Evolutionary conservation across 176 grass and related monocot genomes (phyloP), one percentile per base, ranked within the genome.

Genomic region (Eleusine coracana): DNA sequence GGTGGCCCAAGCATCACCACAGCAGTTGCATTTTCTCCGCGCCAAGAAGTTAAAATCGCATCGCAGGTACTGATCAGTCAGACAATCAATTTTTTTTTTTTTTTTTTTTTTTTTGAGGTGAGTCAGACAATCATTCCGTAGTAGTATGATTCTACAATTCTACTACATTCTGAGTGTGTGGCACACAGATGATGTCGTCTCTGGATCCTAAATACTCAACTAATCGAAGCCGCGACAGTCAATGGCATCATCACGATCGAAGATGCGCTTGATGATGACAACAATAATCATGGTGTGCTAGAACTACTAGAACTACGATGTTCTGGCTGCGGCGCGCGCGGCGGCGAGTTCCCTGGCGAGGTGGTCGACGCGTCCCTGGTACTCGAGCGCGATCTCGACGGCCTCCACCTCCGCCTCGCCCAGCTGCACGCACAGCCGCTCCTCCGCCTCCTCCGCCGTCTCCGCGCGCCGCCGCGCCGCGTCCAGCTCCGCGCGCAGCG

Each of bases 351-450:
- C 85, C 36, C 48, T 58, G 71, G 89, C 76, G 84, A 97, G 94
- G 11, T 36, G 65, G 13, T 86, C 45, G 70, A 97, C 78, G 10
- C 23, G 87, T 28, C 15, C 70, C 11, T 44, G 74, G 80, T 89
- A 93, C 1, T 16, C 84, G 0, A 79, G 81, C 5, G 82, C 91
- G 10, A 90, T 66, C 75, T 68, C 75, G 5, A 92, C 78, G 28
- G 95, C 84, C 71, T 97, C 89, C 0, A 90, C 92, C 85, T 97
- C 92, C 3, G 92, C 67, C 69, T 97, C 94, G 15, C 87, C 94
- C 41, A 97, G 85, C 82, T 97, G 79, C 69, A 13, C 80, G 75
- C 91, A 94, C 7, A 97, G 91, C 52, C 87, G 85, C 92, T 97
- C 94, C 92, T 97, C 91, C 41, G 87, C 94, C 76, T 90, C 94